Evolutionary conservation across 139 green algal species (phyloP).

Genomic region (Microglena sp.): DNA sequence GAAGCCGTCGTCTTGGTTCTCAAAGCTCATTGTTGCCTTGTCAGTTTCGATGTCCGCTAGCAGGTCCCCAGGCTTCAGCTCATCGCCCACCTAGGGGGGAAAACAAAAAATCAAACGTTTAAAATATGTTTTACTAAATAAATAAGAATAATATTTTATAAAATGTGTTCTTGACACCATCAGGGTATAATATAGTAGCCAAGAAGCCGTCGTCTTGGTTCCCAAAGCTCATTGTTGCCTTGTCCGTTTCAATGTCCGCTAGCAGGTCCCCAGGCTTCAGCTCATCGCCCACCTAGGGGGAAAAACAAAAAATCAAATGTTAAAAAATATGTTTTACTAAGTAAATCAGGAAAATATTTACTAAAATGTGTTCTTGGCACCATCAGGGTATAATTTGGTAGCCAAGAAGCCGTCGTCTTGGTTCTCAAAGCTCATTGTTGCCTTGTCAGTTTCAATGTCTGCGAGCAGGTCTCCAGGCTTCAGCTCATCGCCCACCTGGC

Average conservation of each 20-base stretch:
- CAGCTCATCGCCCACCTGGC: conserved; percentile 33
- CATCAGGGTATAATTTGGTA: too few species aligned
- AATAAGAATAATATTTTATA: too few species aligned
- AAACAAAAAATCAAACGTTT: not conserved
- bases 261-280: too few species aligned
- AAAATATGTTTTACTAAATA: too few species aligned
- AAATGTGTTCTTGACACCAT: too few species aligned
- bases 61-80: conserved; percentile 61
- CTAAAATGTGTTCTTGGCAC: too few species aligned
- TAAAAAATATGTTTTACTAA: too few species aligned
- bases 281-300: conserved; percentile 32
- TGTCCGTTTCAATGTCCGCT: conserved; percentile 90
- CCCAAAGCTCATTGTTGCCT: conserved; percentile 61
- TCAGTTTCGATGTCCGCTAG: conserved; percentile 91
- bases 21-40: conserved; percentile 66
- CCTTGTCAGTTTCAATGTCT: conserved; percentile 93
- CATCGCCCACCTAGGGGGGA: conserved; percentile 38
- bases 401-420: conserved; percentile 75
- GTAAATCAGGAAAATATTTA: too few species aligned
- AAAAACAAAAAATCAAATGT: not conserved
- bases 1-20: conserved; percentile 66
- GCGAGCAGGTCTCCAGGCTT: conserved; percentile 60
- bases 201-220: conserved; percentile 71
- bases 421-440: conserved; percentile 49
- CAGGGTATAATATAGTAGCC: too few species aligned